Conservation (phyloP, 2,329 filamentous ascomycete species). For the Xylaria sp. region DNA sequence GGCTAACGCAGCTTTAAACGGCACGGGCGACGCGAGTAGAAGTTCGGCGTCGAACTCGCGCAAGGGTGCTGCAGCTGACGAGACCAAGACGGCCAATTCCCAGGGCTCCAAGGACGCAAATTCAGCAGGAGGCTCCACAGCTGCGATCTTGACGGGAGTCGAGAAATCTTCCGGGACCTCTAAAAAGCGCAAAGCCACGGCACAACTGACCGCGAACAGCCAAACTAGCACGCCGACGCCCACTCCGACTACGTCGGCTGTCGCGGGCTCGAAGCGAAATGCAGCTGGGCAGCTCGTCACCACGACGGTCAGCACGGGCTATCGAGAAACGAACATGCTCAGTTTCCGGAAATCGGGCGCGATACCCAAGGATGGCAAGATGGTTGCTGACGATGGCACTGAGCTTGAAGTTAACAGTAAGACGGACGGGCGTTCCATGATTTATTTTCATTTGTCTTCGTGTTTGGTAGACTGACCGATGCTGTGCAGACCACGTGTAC, state of each 20-base stretch:
- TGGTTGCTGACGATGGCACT: slow-evolving; percentile 88
- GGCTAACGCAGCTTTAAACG: slow-evolving; percentile 34
- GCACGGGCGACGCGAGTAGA: slow-evolving; percentile 30
- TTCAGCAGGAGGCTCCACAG: slow-evolving; percentile 22
- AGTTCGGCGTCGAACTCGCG: slow-evolving; percentile 33
- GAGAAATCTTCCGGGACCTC: slow-evolving; percentile 38
- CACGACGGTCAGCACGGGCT: slow-evolving; percentile 27
- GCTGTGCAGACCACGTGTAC: slow-evolving; percentile 68
- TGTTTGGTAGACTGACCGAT: slow-evolving; percentile 28
- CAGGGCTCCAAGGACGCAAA: slow-evolving; percentile 26
- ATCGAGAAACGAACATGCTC: slow-evolving; percentile 76
- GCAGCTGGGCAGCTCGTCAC: slow-evolving; percentile 18
- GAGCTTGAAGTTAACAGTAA: slow-evolving; percentile 79
- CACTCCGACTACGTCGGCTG: slow-evolving; percentile 24
- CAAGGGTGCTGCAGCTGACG: slow-evolving; percentile 35
- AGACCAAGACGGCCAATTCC: slow-evolving; percentile 28
- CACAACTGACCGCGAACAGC: slow-evolving; percentile 32
- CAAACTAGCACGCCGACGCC: slow-evolving; percentile 27
- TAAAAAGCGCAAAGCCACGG: slow-evolving; percentile 80
- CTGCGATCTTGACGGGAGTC: slow-evolving; percentile 20
- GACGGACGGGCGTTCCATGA: slow-evolving; percentile 30
- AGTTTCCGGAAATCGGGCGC: slow-evolving; percentile 71
- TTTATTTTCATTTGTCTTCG: slow-evolving; percentile 24
- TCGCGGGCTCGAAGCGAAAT: slow-evolving; percentile 28
- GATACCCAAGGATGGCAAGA: slow-evolving; percentile 65